Conservation (phyloP, 1,284 basidiomycete genomes). For the Cryptococcus amylolentus region DNA sequence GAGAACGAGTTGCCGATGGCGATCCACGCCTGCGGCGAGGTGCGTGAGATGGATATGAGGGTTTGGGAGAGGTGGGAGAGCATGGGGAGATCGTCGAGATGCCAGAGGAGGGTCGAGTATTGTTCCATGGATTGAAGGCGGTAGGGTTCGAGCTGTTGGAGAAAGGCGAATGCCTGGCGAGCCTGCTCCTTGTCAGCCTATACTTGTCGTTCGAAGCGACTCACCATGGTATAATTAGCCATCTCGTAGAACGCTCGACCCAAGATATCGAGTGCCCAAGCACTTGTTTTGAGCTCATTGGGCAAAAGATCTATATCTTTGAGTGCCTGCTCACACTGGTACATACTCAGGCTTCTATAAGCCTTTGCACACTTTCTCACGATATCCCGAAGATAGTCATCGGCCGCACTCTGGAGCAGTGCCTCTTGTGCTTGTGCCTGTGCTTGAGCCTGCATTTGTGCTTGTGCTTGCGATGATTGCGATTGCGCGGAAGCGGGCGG, state of each 20-base stretch:
- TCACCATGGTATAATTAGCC: constrained; percentile 76
- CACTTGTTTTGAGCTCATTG: constrained; percentile 66
- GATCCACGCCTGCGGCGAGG: constrained; percentile 87
- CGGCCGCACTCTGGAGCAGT: constrained; percentile 66
- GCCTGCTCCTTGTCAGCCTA: constrained; percentile 54
- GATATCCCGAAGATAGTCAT: constrained; percentile 75
- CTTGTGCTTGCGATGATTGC: background rate
- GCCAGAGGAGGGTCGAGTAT: constrained; percentile 91
- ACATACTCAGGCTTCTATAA: constrained; percentile 65
- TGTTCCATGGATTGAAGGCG: constrained; percentile 85
- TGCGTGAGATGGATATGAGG: constrained; percentile 72
- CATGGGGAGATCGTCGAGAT: constrained; percentile 72
- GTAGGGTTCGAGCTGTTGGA: constrained; percentile 76
- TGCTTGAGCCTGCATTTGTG: constrained; percentile 54
- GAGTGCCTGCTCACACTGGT: constrained; percentile 70
- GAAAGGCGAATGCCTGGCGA: constrained; percentile 75
- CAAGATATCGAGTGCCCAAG: constrained; percentile 73
- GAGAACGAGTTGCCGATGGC: constrained; percentile 91
- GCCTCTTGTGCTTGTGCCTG: constrained; percentile 20
- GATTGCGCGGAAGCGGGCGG: constrained; percentile 53
- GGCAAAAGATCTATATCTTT: constrained; percentile 72
- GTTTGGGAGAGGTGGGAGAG: constrained; percentile 88
- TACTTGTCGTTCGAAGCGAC: constrained; percentile 28
- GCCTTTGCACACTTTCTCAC: constrained; percentile 76
- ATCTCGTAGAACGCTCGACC: constrained; percentile 83